These are phyloP conservation scores for Blastocystis sp. DNA, from an alignment of 352 stramenopile species.

Conservation along the genomic window DNA sequence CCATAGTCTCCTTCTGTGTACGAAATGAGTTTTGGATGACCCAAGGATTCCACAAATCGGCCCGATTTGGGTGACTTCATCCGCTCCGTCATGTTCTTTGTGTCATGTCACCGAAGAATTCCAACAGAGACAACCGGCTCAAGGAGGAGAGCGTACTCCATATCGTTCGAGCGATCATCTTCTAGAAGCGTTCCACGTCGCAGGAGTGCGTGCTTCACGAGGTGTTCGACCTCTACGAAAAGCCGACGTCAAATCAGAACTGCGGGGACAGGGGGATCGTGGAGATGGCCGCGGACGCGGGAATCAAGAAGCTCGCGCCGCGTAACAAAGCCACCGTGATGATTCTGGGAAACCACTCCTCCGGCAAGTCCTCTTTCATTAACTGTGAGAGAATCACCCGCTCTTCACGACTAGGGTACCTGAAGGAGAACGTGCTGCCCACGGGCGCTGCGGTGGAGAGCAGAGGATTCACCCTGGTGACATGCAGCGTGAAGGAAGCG, in stretches of 20 bases:
- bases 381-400: conserved; percentile 74
- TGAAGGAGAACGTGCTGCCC: conserved; percentile 75
- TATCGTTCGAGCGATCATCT: neutral
- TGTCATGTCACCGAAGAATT: neutral
- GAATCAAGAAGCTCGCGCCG: conserved; percentile 72
- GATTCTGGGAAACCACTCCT: conserved; percentile 79
- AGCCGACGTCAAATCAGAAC: conserved; percentile 46
- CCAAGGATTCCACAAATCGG: conserved; percentile 21
- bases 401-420: conserved; percentile 71
- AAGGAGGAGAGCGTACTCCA: neutral
- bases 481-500: conserved; percentile 75
- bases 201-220: conserved; percentile 51
- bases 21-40: neutral
- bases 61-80: neutral
- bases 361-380: conserved; percentile 79
- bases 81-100: neutral
- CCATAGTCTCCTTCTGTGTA: neutral
- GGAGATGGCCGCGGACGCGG: conserved; percentile 36
- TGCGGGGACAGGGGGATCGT: conserved; percentile 56
- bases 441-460: conserved; percentile 78
- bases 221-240: conserved; percentile 52
- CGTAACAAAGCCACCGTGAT: conserved; percentile 78
- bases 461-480: conserved; percentile 78
- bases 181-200: conserved; percentile 1
- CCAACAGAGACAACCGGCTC: neutral